These are phyloP conservation scores for Chamaenerion angustifolium DNA, from an alignment of 345 rosid genomes.

Conservation along the genomic window DNA sequence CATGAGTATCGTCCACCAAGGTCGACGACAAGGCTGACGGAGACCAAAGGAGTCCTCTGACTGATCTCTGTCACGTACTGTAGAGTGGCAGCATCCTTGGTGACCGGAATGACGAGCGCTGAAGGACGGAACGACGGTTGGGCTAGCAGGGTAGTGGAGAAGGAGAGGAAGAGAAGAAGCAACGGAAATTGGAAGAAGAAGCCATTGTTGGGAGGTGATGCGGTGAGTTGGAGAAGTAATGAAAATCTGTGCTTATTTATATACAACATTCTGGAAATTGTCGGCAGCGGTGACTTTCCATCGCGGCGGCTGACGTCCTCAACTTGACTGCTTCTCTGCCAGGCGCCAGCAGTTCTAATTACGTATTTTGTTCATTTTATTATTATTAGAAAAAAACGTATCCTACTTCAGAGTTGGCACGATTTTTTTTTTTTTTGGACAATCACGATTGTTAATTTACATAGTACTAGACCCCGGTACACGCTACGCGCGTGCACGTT, in stretches of 20 bases:
- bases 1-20: slow-evolving; percentile 53
- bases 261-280: background rate
- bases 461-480: no score
- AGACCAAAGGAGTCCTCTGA: slow-evolving; percentile 45
- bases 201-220: background rate
- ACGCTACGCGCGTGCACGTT: no score
- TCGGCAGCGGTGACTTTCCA: background rate
- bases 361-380: no score
- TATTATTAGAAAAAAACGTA: no score
- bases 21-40: slow-evolving; percentile 37
- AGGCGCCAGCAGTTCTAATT: no score
- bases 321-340: no score
- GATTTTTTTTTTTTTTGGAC: no score
- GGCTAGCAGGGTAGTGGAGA: slow-evolving; percentile 7
- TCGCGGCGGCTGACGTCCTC: no score
- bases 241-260: background rate
- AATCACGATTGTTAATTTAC: no score
- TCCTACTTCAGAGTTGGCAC: no score
- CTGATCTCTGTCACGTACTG: slow-evolving; percentile 41
- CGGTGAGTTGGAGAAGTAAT: background rate
- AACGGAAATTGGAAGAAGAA: background rate
- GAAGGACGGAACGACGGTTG: slow-evolving; percentile 43
- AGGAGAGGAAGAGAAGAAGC: slow-evolving; percentile 1
- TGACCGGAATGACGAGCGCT: slow-evolving; percentile 44
- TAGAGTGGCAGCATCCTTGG: slow-evolving; percentile 45